Base-by-base conservation (phyloP, 2,329 filamentous ascomycete genomes). In the Ophiocordyceps unilateralis region DNA sequence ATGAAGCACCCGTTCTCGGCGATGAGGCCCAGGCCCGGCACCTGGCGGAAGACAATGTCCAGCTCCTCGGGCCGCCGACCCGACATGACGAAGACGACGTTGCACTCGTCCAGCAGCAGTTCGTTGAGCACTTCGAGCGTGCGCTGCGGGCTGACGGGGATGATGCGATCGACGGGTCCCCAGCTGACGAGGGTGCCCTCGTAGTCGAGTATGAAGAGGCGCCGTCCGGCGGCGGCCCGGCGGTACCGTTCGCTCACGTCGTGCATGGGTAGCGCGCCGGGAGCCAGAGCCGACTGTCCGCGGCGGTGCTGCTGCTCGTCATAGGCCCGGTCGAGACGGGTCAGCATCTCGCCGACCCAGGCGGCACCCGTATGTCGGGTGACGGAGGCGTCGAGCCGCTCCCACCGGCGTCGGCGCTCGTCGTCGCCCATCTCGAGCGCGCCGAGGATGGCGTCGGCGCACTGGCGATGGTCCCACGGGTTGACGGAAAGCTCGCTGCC, bases 1-100 rank as follows among this genome's bases (percentile, higher is more conserved):
- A 95, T 66, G 62, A 93, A 96, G 58, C 85, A 93, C 2, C 89
- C 89, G 50, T 94, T 95, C 63, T 96, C 89, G 0, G 89, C 89
- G 49, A 96, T 93, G 5, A 96, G 69, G 3, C 91, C 91, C 3
- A 95, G 66, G 46, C 82, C 81, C 5, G 84, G 82, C 1, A 95
- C 81, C 21, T 82, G 76, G 42, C 80, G 79, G 69, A 96, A 95
- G 1, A 93, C 69, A 5, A 81, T 76, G 51, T 94, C 86, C 28
- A 95, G 77, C 54, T 95, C 87, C 52, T 93, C 84, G 0, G 87
- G 84, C 50, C 80, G 83, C 28, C 86, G 79, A 9, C 84, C 81
- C 43, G 86, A 94, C 86, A 94, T 96, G 49, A 96, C 79, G 53
- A 94, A 96, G 22, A 96, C 82, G 1, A 78, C 78, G 55, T 96